Percentiles rank a stretch among this genome's conserved stretches.
These are phyloP conservation scores for Epichloe elymi DNA, from an alignment of 2,329 filamentous ascomycete genomes.

Conservation along the genomic window DNA sequence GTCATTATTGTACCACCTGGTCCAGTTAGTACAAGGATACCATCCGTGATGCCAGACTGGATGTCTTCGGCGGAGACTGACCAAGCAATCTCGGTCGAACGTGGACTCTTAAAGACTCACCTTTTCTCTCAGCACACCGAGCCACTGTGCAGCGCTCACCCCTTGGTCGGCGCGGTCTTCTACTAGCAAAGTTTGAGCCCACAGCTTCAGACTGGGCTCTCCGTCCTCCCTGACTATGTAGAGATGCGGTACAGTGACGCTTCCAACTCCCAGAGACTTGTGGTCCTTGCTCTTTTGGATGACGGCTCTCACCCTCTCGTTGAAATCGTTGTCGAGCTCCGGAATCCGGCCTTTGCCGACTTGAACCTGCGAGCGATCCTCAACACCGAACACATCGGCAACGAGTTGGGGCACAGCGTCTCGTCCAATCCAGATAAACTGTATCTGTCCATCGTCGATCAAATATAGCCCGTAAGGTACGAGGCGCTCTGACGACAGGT, in stretches of 20 bases:
- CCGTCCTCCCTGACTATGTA: constrained; percentile 93
- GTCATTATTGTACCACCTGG: constrained; percentile 3
- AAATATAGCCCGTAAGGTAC: constrained; percentile 87
- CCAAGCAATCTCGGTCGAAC: neutral
- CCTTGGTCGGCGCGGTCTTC: constrained; percentile 93
- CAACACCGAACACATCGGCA: constrained; percentile 77
- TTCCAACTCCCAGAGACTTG: constrained; percentile 74
- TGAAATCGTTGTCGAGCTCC: constrained; percentile 90
- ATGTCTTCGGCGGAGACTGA: neutral
- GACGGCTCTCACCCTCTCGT: constrained; percentile 81
- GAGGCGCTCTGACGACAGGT: constrained; percentile 78
- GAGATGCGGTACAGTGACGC: constrained; percentile 81
- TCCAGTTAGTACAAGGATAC: neutral
- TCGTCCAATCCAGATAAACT: constrained; percentile 92
- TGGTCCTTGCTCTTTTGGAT: constrained; percentile 87
- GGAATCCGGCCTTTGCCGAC: constrained; percentile 84
- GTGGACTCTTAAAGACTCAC: constrained; percentile 30
- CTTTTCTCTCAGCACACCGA: constrained; percentile 89
- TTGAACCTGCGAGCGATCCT: constrained; percentile 71
- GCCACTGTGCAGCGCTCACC: constrained; percentile 85
- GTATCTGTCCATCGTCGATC: constrained; percentile 92
- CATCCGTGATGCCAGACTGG: neutral
- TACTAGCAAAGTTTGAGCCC: constrained; percentile 91
- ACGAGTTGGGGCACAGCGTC: constrained; percentile 86
- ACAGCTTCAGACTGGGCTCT: constrained; percentile 86